Conservation (phyloP, 306 rosid species). For the Trichosanthes truncata region DNA sequence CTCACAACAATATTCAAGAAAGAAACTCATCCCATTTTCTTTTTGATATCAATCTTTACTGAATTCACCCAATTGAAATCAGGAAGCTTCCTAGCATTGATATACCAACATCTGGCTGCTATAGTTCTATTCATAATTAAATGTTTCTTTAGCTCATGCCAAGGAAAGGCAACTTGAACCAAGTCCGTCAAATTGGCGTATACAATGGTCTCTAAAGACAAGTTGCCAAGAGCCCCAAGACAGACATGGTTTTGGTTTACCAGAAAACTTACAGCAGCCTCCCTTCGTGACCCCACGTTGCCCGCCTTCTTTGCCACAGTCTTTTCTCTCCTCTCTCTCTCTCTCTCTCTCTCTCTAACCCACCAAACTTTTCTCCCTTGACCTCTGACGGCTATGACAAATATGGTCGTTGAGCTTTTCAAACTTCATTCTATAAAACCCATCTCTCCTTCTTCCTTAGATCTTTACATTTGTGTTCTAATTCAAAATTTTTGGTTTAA, state of each 20-base stretch:
- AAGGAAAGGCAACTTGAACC: not conserved
- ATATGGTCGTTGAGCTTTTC: not conserved
- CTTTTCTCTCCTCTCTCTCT: no score
- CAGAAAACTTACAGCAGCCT: not conserved
- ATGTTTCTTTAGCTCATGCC: not conserved
- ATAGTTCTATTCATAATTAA: not conserved
- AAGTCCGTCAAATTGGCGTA: not conserved
- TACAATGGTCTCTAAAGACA: not conserved
- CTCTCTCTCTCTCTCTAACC: not conserved
- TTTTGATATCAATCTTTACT: not conserved
- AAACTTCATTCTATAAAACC: not conserved
- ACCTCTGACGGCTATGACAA: not conserved
- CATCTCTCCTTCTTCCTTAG: not conserved
- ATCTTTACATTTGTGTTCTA: not conserved
- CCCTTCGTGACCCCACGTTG: constrained; percentile 16
- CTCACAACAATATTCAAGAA: not conserved
- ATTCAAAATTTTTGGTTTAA: not conserved
- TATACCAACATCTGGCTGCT: not conserved
- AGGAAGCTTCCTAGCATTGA: constrained; percentile 6
- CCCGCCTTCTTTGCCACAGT: not conserved
- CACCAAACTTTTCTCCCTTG: not conserved
- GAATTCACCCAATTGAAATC: not conserved
- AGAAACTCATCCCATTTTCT: not conserved
- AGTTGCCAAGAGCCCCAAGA: not conserved
- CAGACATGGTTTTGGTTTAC: not conserved